Conservation (phyloP, 116 monocot genomes). For the Zostera marina region DNA sequence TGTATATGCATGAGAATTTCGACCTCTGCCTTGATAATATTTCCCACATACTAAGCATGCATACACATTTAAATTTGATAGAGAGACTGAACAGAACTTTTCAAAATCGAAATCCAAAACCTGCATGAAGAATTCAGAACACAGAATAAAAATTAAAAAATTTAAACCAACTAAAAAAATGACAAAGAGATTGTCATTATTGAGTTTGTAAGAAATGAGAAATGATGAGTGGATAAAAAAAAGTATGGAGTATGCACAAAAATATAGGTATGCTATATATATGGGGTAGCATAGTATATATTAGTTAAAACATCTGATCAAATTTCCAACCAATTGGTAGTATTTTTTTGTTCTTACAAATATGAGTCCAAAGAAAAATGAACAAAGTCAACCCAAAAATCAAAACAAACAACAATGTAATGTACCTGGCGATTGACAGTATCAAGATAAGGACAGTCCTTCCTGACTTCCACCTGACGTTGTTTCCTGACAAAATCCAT, state of each 20-base stretch:
- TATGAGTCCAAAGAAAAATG: neutral
- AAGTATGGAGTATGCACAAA: too few species aligned
- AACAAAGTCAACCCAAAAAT: neutral
- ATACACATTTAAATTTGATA: conserved; percentile 89
- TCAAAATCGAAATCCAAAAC: conserved; percentile 97
- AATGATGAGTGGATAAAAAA: too few species aligned
- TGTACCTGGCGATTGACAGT: conserved; percentile 89
- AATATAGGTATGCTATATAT: too few species aligned
- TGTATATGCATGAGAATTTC: conserved; percentile 90
- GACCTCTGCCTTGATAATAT: conserved; percentile 86
- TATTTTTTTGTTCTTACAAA: neutral
- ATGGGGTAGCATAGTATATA: too few species aligned
- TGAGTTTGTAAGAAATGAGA: too few species aligned
- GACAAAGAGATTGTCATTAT: too few species aligned
- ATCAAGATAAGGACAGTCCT: conserved; percentile 90
- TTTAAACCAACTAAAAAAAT: neutral
- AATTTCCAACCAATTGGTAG: too few species aligned
- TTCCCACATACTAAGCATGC: conserved; percentile 93
- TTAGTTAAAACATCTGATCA: too few species aligned
- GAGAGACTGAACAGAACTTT: conserved; percentile 78
- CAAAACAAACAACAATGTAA: too few species aligned
- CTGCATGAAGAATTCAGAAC: conserved; percentile 18
- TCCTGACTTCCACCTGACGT: conserved; percentile 60
- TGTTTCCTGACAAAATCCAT: conserved; percentile 25
- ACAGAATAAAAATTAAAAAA: neutral